phyloP scores from a whole-genome alignment of 1,284 basidiomycete species.

The Ustilago hordei region DNA sequence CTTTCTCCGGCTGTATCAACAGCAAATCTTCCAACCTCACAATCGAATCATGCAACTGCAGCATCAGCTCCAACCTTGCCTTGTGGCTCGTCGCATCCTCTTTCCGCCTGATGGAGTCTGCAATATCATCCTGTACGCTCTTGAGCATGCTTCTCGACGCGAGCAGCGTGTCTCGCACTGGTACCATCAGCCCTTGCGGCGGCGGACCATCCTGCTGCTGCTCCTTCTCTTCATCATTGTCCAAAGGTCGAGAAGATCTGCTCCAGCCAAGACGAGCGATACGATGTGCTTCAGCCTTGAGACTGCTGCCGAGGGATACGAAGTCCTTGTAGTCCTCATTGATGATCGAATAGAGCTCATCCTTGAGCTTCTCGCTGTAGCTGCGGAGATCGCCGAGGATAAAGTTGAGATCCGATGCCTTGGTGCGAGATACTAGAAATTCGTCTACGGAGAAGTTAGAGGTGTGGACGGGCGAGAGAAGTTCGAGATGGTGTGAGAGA shows the following conservation, averaged over 20 bases:
- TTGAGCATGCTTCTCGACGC: constrained; percentile 72
- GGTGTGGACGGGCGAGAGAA: constrained; percentile 74
- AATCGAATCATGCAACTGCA: constrained; percentile 88
- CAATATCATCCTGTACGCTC: constrained; percentile 81
- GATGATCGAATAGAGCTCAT: constrained; percentile 92
- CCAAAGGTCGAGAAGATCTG: not conserved
- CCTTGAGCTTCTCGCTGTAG: constrained; percentile 84
- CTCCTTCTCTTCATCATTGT: not conserved
- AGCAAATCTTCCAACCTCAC: constrained; percentile 84
- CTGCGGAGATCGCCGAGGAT: constrained; percentile 86
- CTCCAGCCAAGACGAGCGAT: constrained; percentile 45
- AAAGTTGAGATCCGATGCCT: constrained; percentile 84
- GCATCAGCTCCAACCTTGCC: constrained; percentile 83
- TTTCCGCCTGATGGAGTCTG: constrained; percentile 81
- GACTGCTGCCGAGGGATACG: constrained; percentile 80
- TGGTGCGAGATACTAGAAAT: constrained; percentile 87
- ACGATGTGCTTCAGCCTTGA: constrained; percentile 45
- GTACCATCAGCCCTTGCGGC: constrained; percentile 36
- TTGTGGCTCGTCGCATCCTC: constrained; percentile 75
- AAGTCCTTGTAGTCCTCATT: constrained; percentile 98
- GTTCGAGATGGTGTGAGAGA: constrained; percentile 81
- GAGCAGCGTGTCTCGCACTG: constrained; percentile 37
- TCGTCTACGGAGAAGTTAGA: constrained; percentile 81
- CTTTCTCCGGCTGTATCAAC: constrained; percentile 72
- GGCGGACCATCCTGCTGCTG: not conserved